Evolutionary conservation across 805 yeast genomes (phyloP).

Genomic region (Candida boidinii): DNA sequence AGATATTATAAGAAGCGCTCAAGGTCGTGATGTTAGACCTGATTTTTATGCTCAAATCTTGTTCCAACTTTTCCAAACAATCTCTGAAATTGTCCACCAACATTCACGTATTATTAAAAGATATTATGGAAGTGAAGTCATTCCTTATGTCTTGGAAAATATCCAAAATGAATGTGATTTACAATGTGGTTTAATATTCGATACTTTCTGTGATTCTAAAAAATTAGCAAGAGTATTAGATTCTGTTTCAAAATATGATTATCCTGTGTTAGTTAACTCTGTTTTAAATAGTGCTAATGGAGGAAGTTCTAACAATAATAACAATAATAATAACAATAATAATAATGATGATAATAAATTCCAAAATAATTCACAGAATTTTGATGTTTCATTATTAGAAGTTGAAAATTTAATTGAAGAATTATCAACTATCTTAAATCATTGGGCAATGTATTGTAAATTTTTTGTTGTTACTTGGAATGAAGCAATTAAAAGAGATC

Average conservation of each 20-base stretch:
- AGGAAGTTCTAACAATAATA: not conserved
- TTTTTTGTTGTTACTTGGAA: conserved; percentile 67
- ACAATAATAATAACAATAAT: conserved; percentile 16
- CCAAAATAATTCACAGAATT: conserved; percentile 9
- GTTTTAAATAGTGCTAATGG: conserved; percentile 7
- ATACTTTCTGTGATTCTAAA: conserved; percentile 73
- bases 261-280: conserved; percentile 33
- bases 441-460: conserved; percentile 76
- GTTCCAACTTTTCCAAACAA: conserved; percentile 69
- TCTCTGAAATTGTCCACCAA: conserved; percentile 77
- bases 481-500: conserved; percentile 25
- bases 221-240: conserved; percentile 45
- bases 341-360: conserved; percentile 19
- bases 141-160: conserved; percentile 57
- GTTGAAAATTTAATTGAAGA: conserved; percentile 65
- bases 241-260: conserved; percentile 48
- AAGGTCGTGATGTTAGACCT: conserved; percentile 25
- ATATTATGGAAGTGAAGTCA: conserved; percentile 61
- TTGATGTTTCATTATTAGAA: conserved; percentile 42
- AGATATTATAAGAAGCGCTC: conserved; percentile 43
- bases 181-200: conserved; percentile 85
- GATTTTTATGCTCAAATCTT: conserved; percentile 55
- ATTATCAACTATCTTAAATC: conserved; percentile 65
- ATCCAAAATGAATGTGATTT: conserved; percentile 86
- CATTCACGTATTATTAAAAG: conserved; percentile 72